A percentile compares a stretch with the other conserved stretches of the same genome.
Conservation (phyloP, 306 rosid genomes). For the Ochetophila trinervis region DNA sequence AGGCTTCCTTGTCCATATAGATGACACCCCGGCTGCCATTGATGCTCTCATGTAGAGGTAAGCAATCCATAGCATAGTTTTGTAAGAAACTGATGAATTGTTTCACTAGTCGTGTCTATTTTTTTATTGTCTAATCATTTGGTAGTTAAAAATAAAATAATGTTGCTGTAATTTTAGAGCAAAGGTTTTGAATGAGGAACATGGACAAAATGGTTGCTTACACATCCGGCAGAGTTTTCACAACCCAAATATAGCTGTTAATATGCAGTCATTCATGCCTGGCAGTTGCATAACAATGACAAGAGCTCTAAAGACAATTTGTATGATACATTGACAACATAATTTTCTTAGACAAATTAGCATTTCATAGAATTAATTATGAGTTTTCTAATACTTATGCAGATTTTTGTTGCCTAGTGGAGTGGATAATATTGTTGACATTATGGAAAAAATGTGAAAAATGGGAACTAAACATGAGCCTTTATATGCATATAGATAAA, state of each 20-base stretch:
- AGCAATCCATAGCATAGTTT: too few species aligned
- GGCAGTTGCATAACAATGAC: conserved; percentile 80
- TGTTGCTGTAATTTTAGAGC: conserved; percentile 45
- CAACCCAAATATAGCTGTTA: conserved; percentile 84
- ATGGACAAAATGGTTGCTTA: conserved; percentile 73
- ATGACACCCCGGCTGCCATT: too few species aligned
- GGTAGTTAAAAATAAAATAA: too few species aligned
- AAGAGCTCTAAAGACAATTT: conserved; percentile 55
- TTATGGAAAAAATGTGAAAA: conserved; percentile 41
- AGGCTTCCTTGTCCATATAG: too few species aligned
- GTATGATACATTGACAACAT: conserved; percentile 18
- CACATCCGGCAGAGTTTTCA: conserved; percentile 85
- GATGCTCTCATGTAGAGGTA: too few species aligned
- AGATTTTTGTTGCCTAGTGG: conserved; percentile 63
- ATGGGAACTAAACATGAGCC: too few species aligned
- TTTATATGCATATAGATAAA: too few species aligned
- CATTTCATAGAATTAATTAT: neutral
- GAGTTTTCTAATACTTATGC: conserved; percentile 1
- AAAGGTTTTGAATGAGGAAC: conserved; percentile 51
- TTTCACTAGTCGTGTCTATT: too few species aligned
- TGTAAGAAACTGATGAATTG: too few species aligned
- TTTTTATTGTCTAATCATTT: too few species aligned
- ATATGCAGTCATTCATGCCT: conserved; percentile 57
- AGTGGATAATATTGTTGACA: conserved; percentile 52
- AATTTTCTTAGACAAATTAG: neutral